Conservation (phyloP, 192 early-diverging fungal genomes). For the Linnemannia zychae region DNA sequence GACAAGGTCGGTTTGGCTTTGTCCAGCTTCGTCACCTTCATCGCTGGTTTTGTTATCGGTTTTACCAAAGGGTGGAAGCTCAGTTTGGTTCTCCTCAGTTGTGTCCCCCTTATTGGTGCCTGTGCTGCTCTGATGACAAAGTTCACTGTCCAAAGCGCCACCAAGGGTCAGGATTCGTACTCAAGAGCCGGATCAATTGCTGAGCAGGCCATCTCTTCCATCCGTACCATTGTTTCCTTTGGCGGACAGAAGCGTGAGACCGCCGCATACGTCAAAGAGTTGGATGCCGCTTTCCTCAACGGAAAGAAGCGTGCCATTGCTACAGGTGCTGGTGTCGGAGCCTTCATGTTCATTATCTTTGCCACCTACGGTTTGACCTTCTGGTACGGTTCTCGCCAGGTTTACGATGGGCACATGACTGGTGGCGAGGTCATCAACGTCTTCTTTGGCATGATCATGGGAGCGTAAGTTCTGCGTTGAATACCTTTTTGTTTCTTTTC, state of each 20-base stretch:
- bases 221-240: slow-evolving; percentile 92
- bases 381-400: slow-evolving; percentile 84
- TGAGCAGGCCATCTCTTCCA: slow-evolving; percentile 85
- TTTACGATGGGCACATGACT: slow-evolving; percentile 62
- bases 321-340: slow-evolving; percentile 76
- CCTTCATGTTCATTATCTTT: slow-evolving; percentile 85
- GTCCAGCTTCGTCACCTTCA: slow-evolving; percentile 77
- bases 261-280: slow-evolving; percentile 45
- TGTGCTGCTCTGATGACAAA: slow-evolving; percentile 69
- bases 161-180: slow-evolving; percentile 77
- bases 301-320: slow-evolving; percentile 75
- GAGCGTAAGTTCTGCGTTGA: slow-evolving; percentile 46
- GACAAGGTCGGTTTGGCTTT: slow-evolving; percentile 86
- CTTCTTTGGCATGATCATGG: slow-evolving; percentile 87
- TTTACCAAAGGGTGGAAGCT: slow-evolving; percentile 87
- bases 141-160: slow-evolving; percentile 60
- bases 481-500: not conserved
- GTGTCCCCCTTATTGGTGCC: slow-evolving; percentile 79
- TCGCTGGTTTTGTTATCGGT: slow-evolving; percentile 81
- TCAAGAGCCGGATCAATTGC: slow-evolving; percentile 89
- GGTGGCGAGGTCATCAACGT: slow-evolving; percentile 73
- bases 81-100: slow-evolving; percentile 83
- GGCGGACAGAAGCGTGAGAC: slow-evolving; percentile 80
- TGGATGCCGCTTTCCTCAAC: slow-evolving; percentile 70
- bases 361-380: slow-evolving; percentile 85